Conservation (phyloP, 1,284 basidiomycete species). For the Fomes fomentarius region DNA sequence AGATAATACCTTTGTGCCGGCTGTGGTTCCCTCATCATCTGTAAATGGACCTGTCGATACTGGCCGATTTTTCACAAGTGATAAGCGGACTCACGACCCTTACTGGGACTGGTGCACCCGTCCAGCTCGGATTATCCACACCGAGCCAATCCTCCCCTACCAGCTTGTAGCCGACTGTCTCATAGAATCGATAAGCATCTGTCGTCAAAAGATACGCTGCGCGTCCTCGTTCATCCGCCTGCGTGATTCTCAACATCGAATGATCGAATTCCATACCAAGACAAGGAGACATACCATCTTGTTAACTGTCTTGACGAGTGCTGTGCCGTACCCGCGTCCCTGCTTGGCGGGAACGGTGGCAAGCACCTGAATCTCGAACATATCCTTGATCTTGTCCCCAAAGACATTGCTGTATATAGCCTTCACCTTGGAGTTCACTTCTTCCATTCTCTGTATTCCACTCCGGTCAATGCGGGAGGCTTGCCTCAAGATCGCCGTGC, state of each 20-base stretch:
- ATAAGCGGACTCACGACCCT: too few relatives aligned
- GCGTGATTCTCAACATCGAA: too few relatives aligned
- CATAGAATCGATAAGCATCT: background rate
- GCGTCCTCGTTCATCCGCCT: background rate
- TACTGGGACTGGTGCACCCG: background rate
- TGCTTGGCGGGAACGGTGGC: constrained; percentile 4
- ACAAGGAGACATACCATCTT: constrained; percentile 3
- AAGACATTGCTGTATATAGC: background rate
- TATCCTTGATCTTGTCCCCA: background rate
- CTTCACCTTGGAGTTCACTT: background rate
- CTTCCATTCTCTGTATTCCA: background rate
- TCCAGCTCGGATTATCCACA: background rate
- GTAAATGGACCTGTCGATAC: too few relatives aligned
- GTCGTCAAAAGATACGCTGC: background rate
- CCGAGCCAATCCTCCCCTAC: background rate
- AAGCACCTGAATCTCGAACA: background rate
- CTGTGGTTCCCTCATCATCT: too few relatives aligned
- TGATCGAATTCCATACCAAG: too few relatives aligned
- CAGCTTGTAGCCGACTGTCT: background rate
- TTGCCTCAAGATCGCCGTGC: background rate
- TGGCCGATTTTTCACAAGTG: too few relatives aligned
- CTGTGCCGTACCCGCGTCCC: constrained; percentile 10
- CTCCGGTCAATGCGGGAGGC: background rate
- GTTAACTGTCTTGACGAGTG: background rate
- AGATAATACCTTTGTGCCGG: too few relatives aligned